Base-by-base conservation (phyloP, 345 rosid genomes). In the Eucalyptus viminalis region DNA sequence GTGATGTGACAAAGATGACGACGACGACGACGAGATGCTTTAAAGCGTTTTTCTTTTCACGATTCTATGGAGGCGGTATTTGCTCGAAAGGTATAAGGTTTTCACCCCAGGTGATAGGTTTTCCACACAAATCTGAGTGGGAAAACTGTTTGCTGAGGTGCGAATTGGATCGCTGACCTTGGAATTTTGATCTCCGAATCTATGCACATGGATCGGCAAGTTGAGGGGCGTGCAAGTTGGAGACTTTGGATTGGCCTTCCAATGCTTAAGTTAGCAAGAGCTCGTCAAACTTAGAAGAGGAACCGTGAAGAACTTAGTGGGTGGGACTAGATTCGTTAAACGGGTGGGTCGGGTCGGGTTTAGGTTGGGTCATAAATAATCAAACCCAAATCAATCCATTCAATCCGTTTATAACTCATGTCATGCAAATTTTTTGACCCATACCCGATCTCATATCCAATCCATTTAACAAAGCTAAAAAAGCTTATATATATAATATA, bases 401-500 rank as follows among this genome's bases (percentile, higher is more conserved):
- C 14, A 50, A 49, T 6, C 7, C 1, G 0, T 49, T 49, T 49
- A 49, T 49, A 0, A 49, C 0, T 1, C 7, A 49, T 14, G 7
- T 2, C 15, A 50, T 50, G 19, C 19, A 50, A 50, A 50, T 0
- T 14, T 50, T 49, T 50, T 49, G 0, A 49, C 3, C 15, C 51
- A 49, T 49, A 50, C 17, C 53, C 17, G 0, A 50, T 1, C 3
- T 6, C 51, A 49, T 49, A 50, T 17, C 53, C 17, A 0, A 50
- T 1, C 3, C 3, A 50, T 50, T 50, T 50, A 50, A 15, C 3
- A 15, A 50, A 50, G 15, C 50, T 49, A 49, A 49, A 49, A 49
- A 49, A 49, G 50, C 15, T 49, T 49, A 49, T 13, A 49, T 50
- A 14, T 50, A 14, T 49, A 34, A 34, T 49, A 49, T 4, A 49